Base-by-base conservation (phyloP, 2,329 filamentous ascomycete genomes). In the Epichloe brachyelytri region DNA sequence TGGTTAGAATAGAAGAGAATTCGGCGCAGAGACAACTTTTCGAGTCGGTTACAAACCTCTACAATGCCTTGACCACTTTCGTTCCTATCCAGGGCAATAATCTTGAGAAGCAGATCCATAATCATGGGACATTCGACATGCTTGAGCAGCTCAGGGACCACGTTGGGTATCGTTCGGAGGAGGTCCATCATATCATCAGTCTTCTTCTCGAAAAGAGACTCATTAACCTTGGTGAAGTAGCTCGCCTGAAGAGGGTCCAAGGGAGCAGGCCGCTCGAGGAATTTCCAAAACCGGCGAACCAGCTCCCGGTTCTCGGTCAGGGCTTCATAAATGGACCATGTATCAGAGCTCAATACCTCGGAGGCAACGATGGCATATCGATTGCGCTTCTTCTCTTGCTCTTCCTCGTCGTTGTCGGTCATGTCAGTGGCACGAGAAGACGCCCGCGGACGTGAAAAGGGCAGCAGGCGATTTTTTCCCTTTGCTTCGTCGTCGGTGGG, bases 141-240 rank as follows among this genome's bases (percentile, higher is more conserved):
- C 60, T 86, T 85, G 52, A 98, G 76, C 71, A 98, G 85, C 56
- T 89, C 83, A 12, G 86, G 76, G 20, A 98, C 81, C 40, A 93
- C 86, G 49, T 84, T 80, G 36, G 93, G 85, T 46, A 95, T 71
- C 2, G 82, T 84, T 65, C 89, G 94, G 67, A 98, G 81, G 55
- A 98, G 82, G 17, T 84, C 82, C 58, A 97, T 75, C 91, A 97
- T 98, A 57, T 96, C 91, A 62, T 94, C 88, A 5, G 94, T 96
- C 77, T 97, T 97, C 71, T 93, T 94, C 66, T 97, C 93, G 51
- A 98, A 85, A 19, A 98, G 72, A n/a, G 88, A 86, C 71, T 98
- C 93, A 67, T 97, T 97, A 63, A 98, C 90, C 65, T 97, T 98
- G 51, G 91, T 96, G 65, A 98, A 98, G 66, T 98, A 98, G 62